These are phyloP conservation scores for Carallia pectinifolia DNA, from an alignment of 345 rosid genomes.

Conservation along the genomic window DNA sequence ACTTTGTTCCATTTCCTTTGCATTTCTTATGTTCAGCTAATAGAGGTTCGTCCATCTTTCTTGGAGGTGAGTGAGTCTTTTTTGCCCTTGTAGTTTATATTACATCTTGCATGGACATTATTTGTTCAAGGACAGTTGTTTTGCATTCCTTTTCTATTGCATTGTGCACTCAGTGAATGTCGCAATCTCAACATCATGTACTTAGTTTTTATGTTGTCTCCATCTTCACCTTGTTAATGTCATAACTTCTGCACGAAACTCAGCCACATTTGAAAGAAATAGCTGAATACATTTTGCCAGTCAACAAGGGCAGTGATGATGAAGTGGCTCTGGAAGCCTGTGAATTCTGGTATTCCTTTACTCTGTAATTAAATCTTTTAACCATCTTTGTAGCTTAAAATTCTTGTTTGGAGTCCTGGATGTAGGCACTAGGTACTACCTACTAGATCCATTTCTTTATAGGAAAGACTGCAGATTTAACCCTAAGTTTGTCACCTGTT, in stretches of 20 bases:
- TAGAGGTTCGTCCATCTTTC: no score
- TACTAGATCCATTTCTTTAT: background rate
- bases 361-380: slow-evolving; percentile 13
- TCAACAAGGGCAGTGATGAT: slow-evolving; percentile 80
- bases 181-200: no score
- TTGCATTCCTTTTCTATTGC: background rate
- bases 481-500: background rate
- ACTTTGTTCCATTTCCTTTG: no score
- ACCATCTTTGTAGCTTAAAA: no score
- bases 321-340: slow-evolving; percentile 98
- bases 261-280: slow-evolving; percentile 88
- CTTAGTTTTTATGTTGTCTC: no score
- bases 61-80: background rate
- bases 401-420: no score
- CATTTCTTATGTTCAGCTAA: no score
- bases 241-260: slow-evolving; percentile 9
- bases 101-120: background rate
- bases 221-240: background rate
- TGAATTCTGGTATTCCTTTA: slow-evolving; percentile 75
- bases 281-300: slow-evolving; percentile 82
- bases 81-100: background rate
- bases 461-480: background rate
- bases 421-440: no score
- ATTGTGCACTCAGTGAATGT: background rate
- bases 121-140: background rate